These are phyloP conservation scores for Rosa persica DNA, from an alignment of 306 rosid genomes.

Conservation along the genomic window DNA sequence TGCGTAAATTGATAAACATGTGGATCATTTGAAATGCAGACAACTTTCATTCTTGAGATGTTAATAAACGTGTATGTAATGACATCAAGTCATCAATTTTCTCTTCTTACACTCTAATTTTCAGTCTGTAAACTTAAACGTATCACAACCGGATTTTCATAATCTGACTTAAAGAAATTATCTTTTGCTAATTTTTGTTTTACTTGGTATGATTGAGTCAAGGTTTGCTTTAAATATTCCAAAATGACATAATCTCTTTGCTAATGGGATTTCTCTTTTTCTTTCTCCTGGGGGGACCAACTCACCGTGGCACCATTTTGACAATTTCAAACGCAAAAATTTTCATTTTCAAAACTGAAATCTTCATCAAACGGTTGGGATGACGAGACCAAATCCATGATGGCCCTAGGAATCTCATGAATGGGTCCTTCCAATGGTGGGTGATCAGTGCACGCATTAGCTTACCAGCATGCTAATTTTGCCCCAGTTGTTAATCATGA, in stretches of 20 bases:
- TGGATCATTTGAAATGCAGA: not conserved
- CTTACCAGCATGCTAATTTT: constrained; percentile 32
- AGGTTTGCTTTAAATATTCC: constrained; percentile 30
- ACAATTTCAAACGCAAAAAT: constrained; percentile 20
- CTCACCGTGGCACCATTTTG: constrained; percentile 1
- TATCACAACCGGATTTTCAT: not conserved
- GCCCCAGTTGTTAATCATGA: constrained; percentile 21
- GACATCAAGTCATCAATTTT: too few species aligned
- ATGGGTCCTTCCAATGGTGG: constrained; percentile 38
- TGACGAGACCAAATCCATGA: constrained; percentile 34
- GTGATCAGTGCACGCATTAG: constrained; percentile 38
- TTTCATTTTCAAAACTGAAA: not conserved
- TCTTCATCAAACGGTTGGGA: constrained; percentile 40
- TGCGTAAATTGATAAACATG: not conserved
- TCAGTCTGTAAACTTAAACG: not conserved
- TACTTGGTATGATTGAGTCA: constrained; percentile 32
- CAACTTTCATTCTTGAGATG: not conserved
- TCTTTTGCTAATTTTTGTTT: not conserved
- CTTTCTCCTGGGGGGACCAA: constrained; percentile 24
- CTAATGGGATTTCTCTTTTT: constrained; percentile 23
- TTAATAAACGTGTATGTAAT: not conserved
- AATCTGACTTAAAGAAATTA: not conserved
- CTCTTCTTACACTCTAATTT: not conserved
- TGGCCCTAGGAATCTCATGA: constrained; percentile 35
- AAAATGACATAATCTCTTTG: constrained; percentile 22